Base-by-base conservation (phyloP, 257 asterid genomes). In the Cruciata laevipes region DNA sequence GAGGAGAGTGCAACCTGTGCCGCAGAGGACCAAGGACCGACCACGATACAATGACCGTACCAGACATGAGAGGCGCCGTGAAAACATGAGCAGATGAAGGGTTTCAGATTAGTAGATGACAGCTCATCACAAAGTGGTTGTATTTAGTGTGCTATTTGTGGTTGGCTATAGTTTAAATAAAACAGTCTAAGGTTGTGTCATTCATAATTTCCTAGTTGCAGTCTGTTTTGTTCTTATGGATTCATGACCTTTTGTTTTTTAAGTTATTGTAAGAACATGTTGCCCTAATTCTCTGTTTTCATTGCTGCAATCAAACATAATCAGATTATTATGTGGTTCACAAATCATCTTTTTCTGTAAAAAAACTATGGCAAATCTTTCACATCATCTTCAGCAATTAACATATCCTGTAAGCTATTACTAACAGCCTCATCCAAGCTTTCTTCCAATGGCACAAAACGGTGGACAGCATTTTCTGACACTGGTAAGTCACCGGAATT, bases 41-140 rank as follows among this genome's bases (percentile, higher is more conserved):
- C 98, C 98, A 51, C 83, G 96, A 84, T 91, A 89, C 86, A 89
- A 85, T 65, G 98, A 91, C 40, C 82, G 94, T 71, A 91, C 96
- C 21, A 92, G 98, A 16, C 80, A 89, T 62, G 89, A 80, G 33
- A 83, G 95, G 75, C 96, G 96, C 18, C 93, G 95, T 5, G 92
- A 89, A 21, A 87, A 85, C 70, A 80, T 70, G 69, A 82, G 17
- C 14, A 42, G 85, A 47, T 86, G 83, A 88, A 73, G 18, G 32
- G 21, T 63, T 60, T 42, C 69, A 63, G 27, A 25, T 72, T 1
- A 60, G 47, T 27, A 17, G 61, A 63, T 63, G 73, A 35, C 52
- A 37, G 59, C 69, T 55, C 56, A 14, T 42, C 62, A 55, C 60
- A 52, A 67, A 40, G 27, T 63, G 49, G 55, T 59, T 35, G 59